Evolutionary conservation across 2,329 filamentous ascomycete genomes (phyloP).

Genomic region (Fusarium armeniacum): DNA sequence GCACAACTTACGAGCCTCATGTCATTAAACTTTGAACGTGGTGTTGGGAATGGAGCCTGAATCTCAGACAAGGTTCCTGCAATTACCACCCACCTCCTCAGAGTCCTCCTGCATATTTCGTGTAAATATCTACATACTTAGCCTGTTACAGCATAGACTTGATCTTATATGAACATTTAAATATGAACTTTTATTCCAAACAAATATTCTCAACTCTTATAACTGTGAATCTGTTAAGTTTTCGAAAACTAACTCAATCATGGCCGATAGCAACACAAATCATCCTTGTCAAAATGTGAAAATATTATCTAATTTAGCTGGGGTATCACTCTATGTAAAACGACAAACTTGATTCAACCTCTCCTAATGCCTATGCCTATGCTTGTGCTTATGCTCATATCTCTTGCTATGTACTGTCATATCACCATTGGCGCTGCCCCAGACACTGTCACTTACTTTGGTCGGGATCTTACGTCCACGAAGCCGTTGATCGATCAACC

Average conservation of each 20-base stretch:
- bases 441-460: conserved; percentile 79
- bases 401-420: conserved; percentile 51
- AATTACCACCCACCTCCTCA: neutral
- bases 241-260: neutral
- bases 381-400: conserved; percentile 22
- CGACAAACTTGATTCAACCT: conserved; percentile 18
- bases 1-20: neutral
- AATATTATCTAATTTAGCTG: conserved; percentile 37
- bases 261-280: neutral
- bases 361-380: conserved; percentile 11
- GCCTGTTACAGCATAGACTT: conserved; percentile 17
- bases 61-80: conserved; percentile 7
- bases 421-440: conserved; percentile 74
- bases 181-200: neutral
- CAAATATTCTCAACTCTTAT: too few relatives aligned
- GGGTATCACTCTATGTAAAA: conserved; percentile 49
- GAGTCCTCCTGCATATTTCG: conserved; percentile 8
- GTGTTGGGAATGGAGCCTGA: conserved; percentile 25
- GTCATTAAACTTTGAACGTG: conserved; percentile 12
- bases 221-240: neutral
- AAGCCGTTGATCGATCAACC: conserved; percentile 85
- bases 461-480: conserved; percentile 82
- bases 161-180: neutral
- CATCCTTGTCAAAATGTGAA: neutral
- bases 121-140: conserved; percentile 8